Conservation (phyloP, 169 alveolate genomes). For the Cryptosporidium ubiquitum region DNA sequence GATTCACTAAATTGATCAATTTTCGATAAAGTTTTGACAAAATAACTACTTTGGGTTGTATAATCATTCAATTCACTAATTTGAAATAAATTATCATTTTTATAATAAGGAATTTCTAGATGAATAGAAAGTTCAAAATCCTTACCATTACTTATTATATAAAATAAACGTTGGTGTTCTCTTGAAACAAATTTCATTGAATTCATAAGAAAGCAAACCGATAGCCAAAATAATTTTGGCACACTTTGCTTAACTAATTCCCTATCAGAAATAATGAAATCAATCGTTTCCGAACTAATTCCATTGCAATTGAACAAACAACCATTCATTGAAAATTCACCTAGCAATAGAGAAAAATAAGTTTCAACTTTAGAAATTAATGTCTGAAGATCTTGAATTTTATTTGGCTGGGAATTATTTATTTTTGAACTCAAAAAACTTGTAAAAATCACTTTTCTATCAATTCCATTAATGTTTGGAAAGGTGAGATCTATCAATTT, state of each 20-base stretch:
- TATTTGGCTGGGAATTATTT: background rate
- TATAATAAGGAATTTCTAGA: background rate
- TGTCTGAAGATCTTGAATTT: background rate
- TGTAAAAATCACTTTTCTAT: background rate
- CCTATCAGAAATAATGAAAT: background rate
- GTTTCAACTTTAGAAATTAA: conserved; percentile 1
- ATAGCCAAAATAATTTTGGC: conserved; percentile 56
- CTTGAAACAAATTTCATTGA: conserved; percentile 40
- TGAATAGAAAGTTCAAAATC: conserved; percentile 7
- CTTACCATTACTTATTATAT: conserved; percentile 28
- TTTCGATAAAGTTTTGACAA: background rate
- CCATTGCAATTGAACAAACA: background rate
- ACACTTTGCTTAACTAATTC: background rate
- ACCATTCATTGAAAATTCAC: background rate
- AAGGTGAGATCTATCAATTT: conserved; percentile 5
- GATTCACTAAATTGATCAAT: background rate
- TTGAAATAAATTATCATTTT: background rate
- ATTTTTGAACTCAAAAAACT: background rate
- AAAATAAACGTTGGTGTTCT: conserved; percentile 17
- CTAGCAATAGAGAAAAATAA: conserved; percentile 10
- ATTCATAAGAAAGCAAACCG: conserved; percentile 8
- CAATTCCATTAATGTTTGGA: background rate
- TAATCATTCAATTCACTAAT: background rate
- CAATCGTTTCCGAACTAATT: background rate
- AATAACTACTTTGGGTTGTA: background rate